Evolutionary conservation across 2,329 filamentous ascomycete genomes (phyloP).

Genomic region (Magnaporthales sp.): DNA sequence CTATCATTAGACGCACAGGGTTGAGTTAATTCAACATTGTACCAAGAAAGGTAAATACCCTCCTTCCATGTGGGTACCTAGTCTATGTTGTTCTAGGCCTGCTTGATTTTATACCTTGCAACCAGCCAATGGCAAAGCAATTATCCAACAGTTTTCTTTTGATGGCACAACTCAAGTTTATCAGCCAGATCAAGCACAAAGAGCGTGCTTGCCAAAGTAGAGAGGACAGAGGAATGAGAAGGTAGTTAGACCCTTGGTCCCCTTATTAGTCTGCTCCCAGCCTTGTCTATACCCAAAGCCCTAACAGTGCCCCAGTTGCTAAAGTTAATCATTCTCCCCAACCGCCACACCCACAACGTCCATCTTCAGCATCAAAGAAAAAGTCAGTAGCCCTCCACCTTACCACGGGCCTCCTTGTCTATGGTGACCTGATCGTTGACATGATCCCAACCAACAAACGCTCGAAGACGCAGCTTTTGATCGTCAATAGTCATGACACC

Average conservation of each 20-base stretch:
- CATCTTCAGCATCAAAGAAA: neutral
- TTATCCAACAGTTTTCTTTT: too few species aligned
- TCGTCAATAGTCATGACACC: constrained; percentile 22
- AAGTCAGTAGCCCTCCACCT: neutral
- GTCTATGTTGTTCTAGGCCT: neutral
- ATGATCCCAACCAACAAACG: constrained; percentile 15
- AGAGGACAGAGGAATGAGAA: too few species aligned
- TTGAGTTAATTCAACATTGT: neutral
- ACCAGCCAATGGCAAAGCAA: too few species aligned
- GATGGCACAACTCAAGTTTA: too few species aligned
- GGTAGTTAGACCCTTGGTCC: too few species aligned
- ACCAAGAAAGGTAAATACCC: neutral
- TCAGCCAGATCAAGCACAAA: too few species aligned
- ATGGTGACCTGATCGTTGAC: constrained; percentile 9
- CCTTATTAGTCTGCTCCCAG: too few species aligned
- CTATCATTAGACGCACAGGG: neutral
- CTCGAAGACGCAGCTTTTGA: constrained; percentile 4
- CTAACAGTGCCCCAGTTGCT: neutral
- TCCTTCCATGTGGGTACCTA: neutral
- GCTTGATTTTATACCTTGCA: neutral
- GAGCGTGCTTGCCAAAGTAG: too few species aligned
- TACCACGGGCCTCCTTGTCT: neutral
- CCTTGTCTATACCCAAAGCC: too few species aligned
- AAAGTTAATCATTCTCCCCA: neutral
- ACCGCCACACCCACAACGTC: neutral